phyloP scores from a whole-genome alignment of 2,329 filamentous ascomycete genomes.

The Fusarium virguliforme region DNA sequence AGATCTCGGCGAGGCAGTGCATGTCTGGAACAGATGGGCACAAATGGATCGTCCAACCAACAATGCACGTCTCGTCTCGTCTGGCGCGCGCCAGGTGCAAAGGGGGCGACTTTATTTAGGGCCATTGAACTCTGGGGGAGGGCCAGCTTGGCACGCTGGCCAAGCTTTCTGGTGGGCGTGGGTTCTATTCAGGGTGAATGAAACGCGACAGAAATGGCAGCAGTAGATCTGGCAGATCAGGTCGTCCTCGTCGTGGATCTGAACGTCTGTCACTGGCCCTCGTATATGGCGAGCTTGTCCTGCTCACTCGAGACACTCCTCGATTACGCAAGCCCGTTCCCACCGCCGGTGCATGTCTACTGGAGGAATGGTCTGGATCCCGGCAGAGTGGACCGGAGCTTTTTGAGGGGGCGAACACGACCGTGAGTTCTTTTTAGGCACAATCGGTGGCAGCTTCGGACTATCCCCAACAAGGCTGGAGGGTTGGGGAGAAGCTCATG shows the following conservation, averaged over 20 bases:
- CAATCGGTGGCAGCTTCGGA: slow-evolving; percentile 6
- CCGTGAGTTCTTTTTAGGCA: slow-evolving; percentile 38
- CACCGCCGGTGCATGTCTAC: slow-evolving; percentile 24
- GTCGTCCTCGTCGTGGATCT: slow-evolving; percentile 2
- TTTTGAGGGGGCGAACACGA: slow-evolving; percentile 21
- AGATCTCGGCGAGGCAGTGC: slow-evolving; percentile 21
- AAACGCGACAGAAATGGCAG: slow-evolving; percentile 25
- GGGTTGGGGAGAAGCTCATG: slow-evolving; percentile 31
- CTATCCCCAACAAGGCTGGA: slow-evolving; percentile 46
- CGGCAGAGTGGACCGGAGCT: slow-evolving; percentile 39
- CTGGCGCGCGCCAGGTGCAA: slow-evolving; percentile 29
- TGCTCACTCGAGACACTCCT: slow-evolving; percentile 21
- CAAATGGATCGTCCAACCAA: slow-evolving; percentile 34
- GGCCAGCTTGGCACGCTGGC: slow-evolving; percentile 25
- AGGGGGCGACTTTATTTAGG: background rate
- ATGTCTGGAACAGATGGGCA: slow-evolving; percentile 15
- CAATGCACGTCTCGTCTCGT: slow-evolving; percentile 10
- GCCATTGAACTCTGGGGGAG: slow-evolving; percentile 42
- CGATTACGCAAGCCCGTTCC: slow-evolving; percentile 48
- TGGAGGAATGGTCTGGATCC: slow-evolving; percentile 48
- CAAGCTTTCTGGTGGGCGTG: slow-evolving; percentile 40
- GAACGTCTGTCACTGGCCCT: slow-evolving; percentile 8
- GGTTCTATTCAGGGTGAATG: slow-evolving; percentile 31
- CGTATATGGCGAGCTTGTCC: slow-evolving; percentile 15
- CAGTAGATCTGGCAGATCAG: slow-evolving; percentile 34